A percentile compares a stretch with the other conserved stretches of the same genome.
These are phyloP conservation scores for Russula olivacea DNA, from an alignment of 768 basidiomycete species.

Conservation along the genomic window DNA sequence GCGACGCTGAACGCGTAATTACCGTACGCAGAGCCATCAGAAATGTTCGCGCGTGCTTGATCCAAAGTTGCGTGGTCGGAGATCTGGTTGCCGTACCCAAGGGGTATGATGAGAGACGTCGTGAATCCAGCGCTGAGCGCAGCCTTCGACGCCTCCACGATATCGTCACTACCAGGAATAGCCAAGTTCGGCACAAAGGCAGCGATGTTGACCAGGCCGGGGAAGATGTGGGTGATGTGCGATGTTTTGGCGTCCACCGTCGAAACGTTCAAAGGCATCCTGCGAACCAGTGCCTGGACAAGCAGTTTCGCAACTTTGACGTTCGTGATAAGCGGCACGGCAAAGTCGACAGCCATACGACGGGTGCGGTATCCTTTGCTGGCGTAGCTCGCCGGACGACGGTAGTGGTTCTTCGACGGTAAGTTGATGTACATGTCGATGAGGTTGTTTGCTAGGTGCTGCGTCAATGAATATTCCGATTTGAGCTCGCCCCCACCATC, in stretches of 20 bases:
- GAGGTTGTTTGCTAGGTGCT: slow-evolving; percentile 92
- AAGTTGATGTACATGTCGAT: slow-evolving; percentile 99
- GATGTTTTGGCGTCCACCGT: slow-evolving; percentile 92
- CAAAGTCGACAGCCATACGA: slow-evolving; percentile 98
- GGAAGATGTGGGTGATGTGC: slow-evolving; percentile 83
- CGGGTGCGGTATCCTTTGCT: slow-evolving; percentile 96
- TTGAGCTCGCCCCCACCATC: slow-evolving; percentile 79
- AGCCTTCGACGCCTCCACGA: slow-evolving; percentile 66
- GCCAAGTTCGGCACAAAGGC: slow-evolving; percentile 77
- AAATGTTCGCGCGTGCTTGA: slow-evolving; percentile 56
- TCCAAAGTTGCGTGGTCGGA: slow-evolving; percentile 65
- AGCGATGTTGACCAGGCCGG: slow-evolving; percentile 84
- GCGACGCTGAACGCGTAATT: slow-evolving; percentile 83
- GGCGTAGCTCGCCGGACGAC: slow-evolving; percentile 93
- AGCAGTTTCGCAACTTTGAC: slow-evolving; percentile 98
- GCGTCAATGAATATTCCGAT: slow-evolving; percentile 94
- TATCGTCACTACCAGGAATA: slow-evolving; percentile 48
- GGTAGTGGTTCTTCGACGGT: slow-evolving; percentile 95
- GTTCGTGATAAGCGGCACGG: slow-evolving; percentile 94
- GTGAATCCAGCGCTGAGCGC: slow-evolving; percentile 90
- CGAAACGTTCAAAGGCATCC: slow-evolving; percentile 85
- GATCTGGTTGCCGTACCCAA: slow-evolving; percentile 56
- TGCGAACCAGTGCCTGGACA: slow-evolving; percentile 86
- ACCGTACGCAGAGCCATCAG: slow-evolving; percentile 60
- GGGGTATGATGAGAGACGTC: slow-evolving; percentile 70